phyloP scores from a whole-genome alignment of 2,329 filamentous ascomycete genomes.

The Aspergillus niger region DNA sequence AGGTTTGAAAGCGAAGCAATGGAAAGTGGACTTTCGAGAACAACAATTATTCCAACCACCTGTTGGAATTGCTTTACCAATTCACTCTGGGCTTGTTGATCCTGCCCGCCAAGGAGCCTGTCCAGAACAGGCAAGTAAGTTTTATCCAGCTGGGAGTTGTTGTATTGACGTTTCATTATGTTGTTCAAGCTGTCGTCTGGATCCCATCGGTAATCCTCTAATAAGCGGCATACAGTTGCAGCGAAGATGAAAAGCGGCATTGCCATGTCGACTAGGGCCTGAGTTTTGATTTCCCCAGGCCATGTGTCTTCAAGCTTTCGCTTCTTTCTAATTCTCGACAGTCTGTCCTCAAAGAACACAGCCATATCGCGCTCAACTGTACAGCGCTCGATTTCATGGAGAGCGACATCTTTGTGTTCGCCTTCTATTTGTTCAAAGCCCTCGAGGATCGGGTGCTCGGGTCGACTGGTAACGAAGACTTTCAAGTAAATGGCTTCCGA shows the following conservation, averaged over 20 bases:
- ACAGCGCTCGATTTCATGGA: slow-evolving; percentile 23
- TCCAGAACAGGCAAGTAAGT: slow-evolving; percentile 27
- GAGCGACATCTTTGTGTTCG: slow-evolving; percentile 23
- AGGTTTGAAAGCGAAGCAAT: slow-evolving; percentile 18
- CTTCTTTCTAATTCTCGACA: slow-evolving; percentile 16
- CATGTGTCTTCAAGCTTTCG: slow-evolving; percentile 9
- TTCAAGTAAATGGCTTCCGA: slow-evolving; percentile 14
- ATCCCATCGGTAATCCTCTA: slow-evolving; percentile 11
- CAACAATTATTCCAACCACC: slow-evolving; percentile 27
- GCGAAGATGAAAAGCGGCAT: slow-evolving; percentile 16
- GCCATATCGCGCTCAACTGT: slow-evolving; percentile 25
- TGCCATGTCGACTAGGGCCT: slow-evolving; percentile 1
- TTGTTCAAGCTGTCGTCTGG: slow-evolving; percentile 12
- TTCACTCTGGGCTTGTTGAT: slow-evolving; percentile 10
- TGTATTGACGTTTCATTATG: slow-evolving; percentile 1
- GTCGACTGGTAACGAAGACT: slow-evolving; percentile 31
- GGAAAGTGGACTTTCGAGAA: slow-evolving; percentile 26
- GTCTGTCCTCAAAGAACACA: slow-evolving; percentile 19
- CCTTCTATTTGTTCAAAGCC: slow-evolving; percentile 22
- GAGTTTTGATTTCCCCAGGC: not conserved
- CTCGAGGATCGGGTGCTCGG: slow-evolving; percentile 25
- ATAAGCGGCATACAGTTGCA: not conserved
- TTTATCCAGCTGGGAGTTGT: slow-evolving; percentile 21
- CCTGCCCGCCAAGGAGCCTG: slow-evolving; percentile 14
- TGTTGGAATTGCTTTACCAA: slow-evolving; percentile 12